phyloP scores from a whole-genome alignment of 1,284 basidiomycete species.

The Boletellus deceptivus region DNA sequence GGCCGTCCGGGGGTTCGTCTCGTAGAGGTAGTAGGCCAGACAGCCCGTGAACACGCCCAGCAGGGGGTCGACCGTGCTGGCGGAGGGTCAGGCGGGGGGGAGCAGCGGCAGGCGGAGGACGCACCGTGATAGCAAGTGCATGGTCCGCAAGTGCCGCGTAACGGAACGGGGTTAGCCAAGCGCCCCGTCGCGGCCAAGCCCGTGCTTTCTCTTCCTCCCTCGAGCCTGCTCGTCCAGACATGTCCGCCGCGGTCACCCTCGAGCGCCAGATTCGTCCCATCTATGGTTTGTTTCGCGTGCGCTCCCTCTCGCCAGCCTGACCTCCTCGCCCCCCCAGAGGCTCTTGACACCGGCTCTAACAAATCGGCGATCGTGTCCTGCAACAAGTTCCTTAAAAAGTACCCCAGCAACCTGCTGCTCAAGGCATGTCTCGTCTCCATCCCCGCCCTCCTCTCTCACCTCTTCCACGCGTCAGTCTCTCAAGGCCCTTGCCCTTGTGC shows the following conservation, averaged over 20 bases:
- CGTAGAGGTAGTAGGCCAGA: slow-evolving; percentile 81
- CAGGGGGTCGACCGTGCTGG: slow-evolving; percentile 66
- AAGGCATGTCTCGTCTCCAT: slow-evolving; percentile 48
- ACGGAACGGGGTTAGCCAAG: neutral
- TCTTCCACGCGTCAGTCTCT: slow-evolving; percentile 47
- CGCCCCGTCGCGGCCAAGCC: neutral
- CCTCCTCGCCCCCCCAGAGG: slow-evolving; percentile 49
- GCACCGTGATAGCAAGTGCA: slow-evolving; percentile 49
- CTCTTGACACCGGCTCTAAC: slow-evolving; percentile 79
- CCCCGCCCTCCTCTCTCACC: neutral
- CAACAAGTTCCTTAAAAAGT: slow-evolving; percentile 81
- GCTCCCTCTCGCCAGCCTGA: neutral
- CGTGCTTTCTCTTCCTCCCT: neutral
- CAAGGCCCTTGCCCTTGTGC: slow-evolving; percentile 80
- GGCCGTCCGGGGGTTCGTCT: slow-evolving; percentile 79
- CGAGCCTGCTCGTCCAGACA: slow-evolving; percentile 6
- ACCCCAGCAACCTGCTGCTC: slow-evolving; percentile 67
- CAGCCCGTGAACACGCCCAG: slow-evolving; percentile 81
- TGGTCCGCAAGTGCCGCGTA: neutral
- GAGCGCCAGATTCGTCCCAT: slow-evolving; percentile 80
- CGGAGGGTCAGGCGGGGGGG: slow-evolving; percentile 5
- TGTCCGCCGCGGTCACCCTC: slow-evolving; percentile 49
- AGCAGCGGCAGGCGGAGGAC: slow-evolving; percentile 11
- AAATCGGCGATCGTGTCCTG: slow-evolving; percentile 81
- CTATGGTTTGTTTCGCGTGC: slow-evolving; percentile 53